phyloP scores from a whole-genome alignment of 495 filamentous ascomycete genomes.

The Penicillium lividum region DNA sequence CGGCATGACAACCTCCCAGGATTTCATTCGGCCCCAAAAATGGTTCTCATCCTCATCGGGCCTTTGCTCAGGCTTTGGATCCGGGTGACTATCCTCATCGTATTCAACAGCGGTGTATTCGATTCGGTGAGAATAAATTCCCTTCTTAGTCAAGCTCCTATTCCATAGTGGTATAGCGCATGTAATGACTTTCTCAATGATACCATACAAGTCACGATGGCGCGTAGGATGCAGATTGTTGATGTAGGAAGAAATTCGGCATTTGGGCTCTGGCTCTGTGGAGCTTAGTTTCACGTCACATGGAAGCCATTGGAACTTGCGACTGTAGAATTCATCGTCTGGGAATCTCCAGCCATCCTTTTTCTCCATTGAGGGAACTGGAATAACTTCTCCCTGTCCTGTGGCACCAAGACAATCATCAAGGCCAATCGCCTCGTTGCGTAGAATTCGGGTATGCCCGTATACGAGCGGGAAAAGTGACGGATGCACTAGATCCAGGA shows the following conservation, averaged over 20 bases:
- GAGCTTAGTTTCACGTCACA: conserved; percentile 49
- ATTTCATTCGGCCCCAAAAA: not conserved
- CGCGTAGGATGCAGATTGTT: conserved; percentile 60
- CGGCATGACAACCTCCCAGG: not conserved
- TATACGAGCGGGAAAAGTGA: conserved; percentile 62
- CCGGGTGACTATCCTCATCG: not conserved
- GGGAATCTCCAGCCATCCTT: not conserved
- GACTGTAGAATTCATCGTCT: conserved; percentile 1
- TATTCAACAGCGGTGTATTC: not conserved
- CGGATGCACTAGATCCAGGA: conserved; percentile 62
- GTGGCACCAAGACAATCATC: conserved; percentile 38
- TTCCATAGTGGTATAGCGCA: conserved; percentile 59
- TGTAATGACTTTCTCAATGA: conserved; percentile 51
- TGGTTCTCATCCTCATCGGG: not conserved
- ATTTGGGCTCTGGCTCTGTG: conserved; percentile 15
- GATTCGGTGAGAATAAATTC: not conserved
- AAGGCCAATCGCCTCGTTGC: conserved; percentile 34
- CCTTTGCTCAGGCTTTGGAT: conserved; percentile 1
- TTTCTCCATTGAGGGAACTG: not conserved
- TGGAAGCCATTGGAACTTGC: conserved; percentile 61
- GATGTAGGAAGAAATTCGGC: conserved; percentile 51
- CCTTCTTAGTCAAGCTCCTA: conserved; percentile 3
- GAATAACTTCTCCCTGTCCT: conserved; percentile 42
- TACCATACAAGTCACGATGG: conserved; percentile 49
- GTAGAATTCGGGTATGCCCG: conserved; percentile 51